Percentiles rank a stretch among this genome's conserved stretches.
These are phyloP conservation scores for Lodderomyces orthopsilosis DNA, from an alignment of 1,139 yeast genomes.

Conservation along the genomic window DNA sequence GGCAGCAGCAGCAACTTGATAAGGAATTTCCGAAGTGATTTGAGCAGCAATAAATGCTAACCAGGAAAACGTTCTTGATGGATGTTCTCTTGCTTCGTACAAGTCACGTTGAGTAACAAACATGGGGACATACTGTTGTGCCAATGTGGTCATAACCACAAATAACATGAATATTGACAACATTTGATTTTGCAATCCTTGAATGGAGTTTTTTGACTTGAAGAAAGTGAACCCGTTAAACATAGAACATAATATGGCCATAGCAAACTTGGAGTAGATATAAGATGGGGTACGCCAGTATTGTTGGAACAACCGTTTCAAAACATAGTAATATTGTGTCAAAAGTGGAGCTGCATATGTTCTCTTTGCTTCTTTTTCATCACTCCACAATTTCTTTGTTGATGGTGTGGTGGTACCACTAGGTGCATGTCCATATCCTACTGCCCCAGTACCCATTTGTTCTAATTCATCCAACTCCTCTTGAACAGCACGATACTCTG, in stretches of 20 bases:
- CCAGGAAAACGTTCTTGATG: slow-evolving; percentile 31
- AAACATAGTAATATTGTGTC: slow-evolving; percentile 23
- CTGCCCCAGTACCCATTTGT: not conserved
- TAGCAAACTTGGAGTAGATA: slow-evolving; percentile 38
- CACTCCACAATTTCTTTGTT: slow-evolving; percentile 26
- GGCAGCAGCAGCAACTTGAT: slow-evolving; percentile 66
- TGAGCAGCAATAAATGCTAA: slow-evolving; percentile 52
- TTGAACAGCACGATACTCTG: slow-evolving; percentile 23
- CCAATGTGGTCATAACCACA: slow-evolving; percentile 46
- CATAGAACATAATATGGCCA: slow-evolving; percentile 38
- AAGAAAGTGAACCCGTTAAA: slow-evolving; percentile 48
- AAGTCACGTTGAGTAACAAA: slow-evolving; percentile 33
- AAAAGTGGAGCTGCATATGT: slow-evolving; percentile 23
- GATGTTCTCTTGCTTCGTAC: slow-evolving; percentile 36
- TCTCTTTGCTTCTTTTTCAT: slow-evolving; percentile 19
- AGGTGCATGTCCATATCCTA: not conserved
- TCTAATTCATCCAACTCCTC: slow-evolving; percentile 19
- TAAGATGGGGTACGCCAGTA: slow-evolving; percentile 48
- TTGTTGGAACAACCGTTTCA: slow-evolving; percentile 28
- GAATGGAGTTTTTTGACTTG: slow-evolving; percentile 27
- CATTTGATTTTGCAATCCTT: slow-evolving; percentile 49
- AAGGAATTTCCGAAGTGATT: slow-evolving; percentile 71
- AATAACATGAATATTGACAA: slow-evolving; percentile 55
- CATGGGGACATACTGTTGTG: slow-evolving; percentile 48
- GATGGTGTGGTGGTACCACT: not conserved